Base-by-base conservation (phyloP, 495 filamentous ascomycete genomes). In the Trichocladium uniseriatum region DNA sequence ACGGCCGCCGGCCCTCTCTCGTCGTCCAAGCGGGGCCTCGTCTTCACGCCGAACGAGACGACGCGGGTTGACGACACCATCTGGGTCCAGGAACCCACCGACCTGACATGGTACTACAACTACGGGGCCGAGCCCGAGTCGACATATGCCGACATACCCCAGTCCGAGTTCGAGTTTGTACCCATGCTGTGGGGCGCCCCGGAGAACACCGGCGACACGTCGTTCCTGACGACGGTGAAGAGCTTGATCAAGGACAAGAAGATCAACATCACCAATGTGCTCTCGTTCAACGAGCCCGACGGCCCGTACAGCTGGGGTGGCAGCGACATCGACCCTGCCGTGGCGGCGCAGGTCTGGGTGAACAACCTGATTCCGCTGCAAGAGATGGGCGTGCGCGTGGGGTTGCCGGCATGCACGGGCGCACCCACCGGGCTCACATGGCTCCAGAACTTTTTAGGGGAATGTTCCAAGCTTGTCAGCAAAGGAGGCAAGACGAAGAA, bases 61-160 rank as follows among this genome's bases (percentile, higher is more conserved):
- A 64, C 69, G 46, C 74, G 73, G 3, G 41, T 59, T 1, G 84
- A 89, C 61, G 77, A 83, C 64, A 50, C 64, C 13, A 73, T 82
- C 47, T 87, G 83, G 81, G 62, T 69, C 29, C 54, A 63, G 13
- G 43, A 68, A 6, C 63, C 58, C 24, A 77, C 74, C 7, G 74
- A 77, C 43, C 59, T 89, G 53, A 86, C 80, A 2, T 90, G 86
- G 86, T 90, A 90, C 68, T 89, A 89, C 75, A 87, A 87, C 67
- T 89, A 89, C 65, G 53, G 56, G 14, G 55, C 70, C 38, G 56
- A 58, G 2, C 82, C 82, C 21, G 76, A 81, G 9, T 35, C 70
- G 0, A 63, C 62, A 21, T 79, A 73, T 64, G 43, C 58, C 24
- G 64, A 66, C 45, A 43, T 63, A 38, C 37, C 68, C 7, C 66